Evolutionary conservation across 768 basidiomycete genomes (phyloP), one percentile per base, ranked within the genome.

Genomic region (Hydnomerulius pinastri): DNA sequence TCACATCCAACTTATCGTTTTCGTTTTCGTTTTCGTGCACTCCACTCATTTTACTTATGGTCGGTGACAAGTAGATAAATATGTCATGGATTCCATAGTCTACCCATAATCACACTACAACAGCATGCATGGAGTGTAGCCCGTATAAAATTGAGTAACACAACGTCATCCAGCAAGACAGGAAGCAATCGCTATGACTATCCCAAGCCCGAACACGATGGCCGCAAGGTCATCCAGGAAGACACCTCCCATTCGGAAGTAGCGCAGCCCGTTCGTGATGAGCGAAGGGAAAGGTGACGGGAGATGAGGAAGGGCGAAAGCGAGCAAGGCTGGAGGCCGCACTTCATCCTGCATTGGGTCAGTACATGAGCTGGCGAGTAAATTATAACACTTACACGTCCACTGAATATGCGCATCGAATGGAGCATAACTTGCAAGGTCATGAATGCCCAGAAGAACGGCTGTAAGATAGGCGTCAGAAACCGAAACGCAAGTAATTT

Each of bases 391-490:
- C 87, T 62, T 62, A 89, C 89, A 53, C 85, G 78, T 50, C 83
- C 81, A 11, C 77, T 78, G 61, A 88, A 83, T 67, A 92, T 80
- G 46, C 83, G 81, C 56, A 84, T 60, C 8, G 90, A 89, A 58
- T 91, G 87, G 37, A 92, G 61, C 17, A 77, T 76, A 20, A 91
- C 73, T 56, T 91, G 80, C 4, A 92, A 63, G 1, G 90, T 86
- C 32, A 81, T 79, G 52, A 92, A 91, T 7, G 80, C 85, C 87
- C 87, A 90, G 65, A 92, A 88, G 71, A 92, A 88, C 1, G 87
- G 83, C 89, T 91, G 55, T 15, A 1, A 33, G 30, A 17, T 18
- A 9, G 25, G 51, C 35, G 57, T 66, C 28, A 54, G 43, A 39
- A 24, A 44, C 15, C 13, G 37, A 29, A 30, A 43, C 21, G 6